Conservation (phyloP, 139 green algal species). For the Chlamydomonas sphaeroides region DNA sequence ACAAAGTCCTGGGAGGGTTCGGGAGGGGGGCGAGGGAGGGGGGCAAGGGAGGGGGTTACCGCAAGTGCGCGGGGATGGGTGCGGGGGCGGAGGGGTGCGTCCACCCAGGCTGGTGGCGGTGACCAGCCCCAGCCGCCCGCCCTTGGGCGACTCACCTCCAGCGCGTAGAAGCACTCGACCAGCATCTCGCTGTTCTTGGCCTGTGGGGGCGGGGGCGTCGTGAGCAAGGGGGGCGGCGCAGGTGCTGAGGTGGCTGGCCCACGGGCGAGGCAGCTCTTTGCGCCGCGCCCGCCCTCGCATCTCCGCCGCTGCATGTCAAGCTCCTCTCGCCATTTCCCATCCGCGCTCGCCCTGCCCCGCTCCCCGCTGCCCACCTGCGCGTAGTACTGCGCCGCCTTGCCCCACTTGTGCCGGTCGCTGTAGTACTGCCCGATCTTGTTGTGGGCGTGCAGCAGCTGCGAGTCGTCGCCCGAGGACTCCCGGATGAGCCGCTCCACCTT, state of each 20-base stretch:
- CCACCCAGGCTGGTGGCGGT: too few species aligned
- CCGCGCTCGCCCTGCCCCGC: background rate
- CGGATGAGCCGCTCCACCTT: conserved; percentile 71
- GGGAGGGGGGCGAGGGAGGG: too few species aligned
- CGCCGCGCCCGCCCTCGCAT: too few species aligned
- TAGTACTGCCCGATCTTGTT: conserved; percentile 89
- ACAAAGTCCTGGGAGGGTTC: conserved; percentile 63
- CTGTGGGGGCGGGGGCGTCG: conserved; percentile 24
- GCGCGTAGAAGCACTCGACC: conserved; percentile 76
- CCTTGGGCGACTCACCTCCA: conserved; percentile 71
- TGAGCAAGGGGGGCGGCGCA: too few species aligned
- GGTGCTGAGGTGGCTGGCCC: too few species aligned
- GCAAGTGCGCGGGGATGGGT: too few species aligned
- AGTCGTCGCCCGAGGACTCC: conserved; percentile 67
- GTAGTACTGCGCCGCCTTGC: conserved; percentile 83
- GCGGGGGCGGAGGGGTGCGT: too few species aligned
- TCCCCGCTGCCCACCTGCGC: conserved; percentile 49
- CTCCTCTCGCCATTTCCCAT: background rate
- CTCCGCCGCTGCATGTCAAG: background rate
- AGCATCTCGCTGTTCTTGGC: conserved; percentile 81
- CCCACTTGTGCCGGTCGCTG: conserved; percentile 77
- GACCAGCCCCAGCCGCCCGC: too few species aligned
- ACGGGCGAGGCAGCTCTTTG: too few species aligned
- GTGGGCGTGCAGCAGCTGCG: conserved; percentile 65
- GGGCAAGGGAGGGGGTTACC: too few species aligned